Percentiles rank a stretch among this genome's conserved stretches.
Evolutionary conservation across 495 filamentous ascomycete genomes (phyloP).

Genomic region (Talaromyces liani): DNA sequence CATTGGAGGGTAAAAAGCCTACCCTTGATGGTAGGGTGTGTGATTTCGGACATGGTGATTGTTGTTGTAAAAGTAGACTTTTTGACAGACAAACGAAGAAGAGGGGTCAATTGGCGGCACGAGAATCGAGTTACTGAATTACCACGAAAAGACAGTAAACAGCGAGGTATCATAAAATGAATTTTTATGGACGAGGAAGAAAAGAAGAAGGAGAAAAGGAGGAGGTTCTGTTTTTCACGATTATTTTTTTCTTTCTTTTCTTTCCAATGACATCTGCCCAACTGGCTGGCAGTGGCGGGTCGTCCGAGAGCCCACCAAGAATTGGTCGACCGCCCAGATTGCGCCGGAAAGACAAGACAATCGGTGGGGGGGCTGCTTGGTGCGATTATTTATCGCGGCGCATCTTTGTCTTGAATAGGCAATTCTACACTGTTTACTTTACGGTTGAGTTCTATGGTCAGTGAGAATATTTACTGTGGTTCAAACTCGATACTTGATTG

Average conservation of each 20-base stretch:
- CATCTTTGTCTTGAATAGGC: not conserved
- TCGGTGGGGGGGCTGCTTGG: not conserved
- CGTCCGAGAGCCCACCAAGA: not conserved
- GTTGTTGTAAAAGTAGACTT: not conserved
- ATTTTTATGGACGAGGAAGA: not conserved
- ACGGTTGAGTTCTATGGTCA: not conserved
- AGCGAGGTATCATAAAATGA: not conserved
- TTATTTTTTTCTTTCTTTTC: slow-evolving; percentile 10
- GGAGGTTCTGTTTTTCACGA: slow-evolving; percentile 8
- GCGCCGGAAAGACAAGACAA: not conserved
- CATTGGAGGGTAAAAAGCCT: slow-evolving; percentile 10
- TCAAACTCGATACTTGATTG: too few species aligned
- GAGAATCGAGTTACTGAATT: not conserved
- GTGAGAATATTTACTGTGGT: not conserved
- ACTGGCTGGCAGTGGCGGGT: slow-evolving; percentile 3
- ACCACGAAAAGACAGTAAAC: not conserved
- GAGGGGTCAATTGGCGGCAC: slow-evolving; percentile 3
- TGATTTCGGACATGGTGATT: slow-evolving; percentile 45
- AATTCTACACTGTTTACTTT: not conserved
- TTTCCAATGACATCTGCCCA: slow-evolving; percentile 1
- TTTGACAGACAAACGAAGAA: not conserved
- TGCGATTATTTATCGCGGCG: not conserved
- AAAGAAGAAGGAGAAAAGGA: slow-evolving; percentile 10
- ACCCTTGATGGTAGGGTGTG: slow-evolving; percentile 56
- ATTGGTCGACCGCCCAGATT: not conserved